Evolutionary conservation across 495 filamentous ascomycete genomes (phyloP), one percentile per base, ranked within the genome.

Genomic region (Xylaria nigripes): DNA sequence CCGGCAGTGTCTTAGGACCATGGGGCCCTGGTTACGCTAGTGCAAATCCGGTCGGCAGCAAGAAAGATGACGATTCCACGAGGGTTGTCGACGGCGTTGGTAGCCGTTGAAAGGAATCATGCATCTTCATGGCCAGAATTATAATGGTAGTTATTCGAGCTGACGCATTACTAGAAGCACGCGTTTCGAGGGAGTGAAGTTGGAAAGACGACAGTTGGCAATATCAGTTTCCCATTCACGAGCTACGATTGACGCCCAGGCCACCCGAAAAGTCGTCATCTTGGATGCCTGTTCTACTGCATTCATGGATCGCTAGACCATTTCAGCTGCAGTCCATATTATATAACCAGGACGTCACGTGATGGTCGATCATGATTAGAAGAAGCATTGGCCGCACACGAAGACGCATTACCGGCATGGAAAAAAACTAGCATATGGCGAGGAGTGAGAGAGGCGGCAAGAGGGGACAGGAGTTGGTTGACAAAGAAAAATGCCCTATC

Each of bases 1-100:
- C 62, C 9, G 56, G 61, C 32, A 58, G 62, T 2, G 65, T 64
- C 51, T 62, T 71, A n/a, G 44, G 65, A 8, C 58, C 65, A 25
- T 59, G 61, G 48, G 66, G 62, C 12, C 69, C 69, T 48, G 68
- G 63, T 58, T 76, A 77, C 49, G 68, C 68, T 16, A 64, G 63
- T 19, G 64, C 70, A 9, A 66, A 61, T 10, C 56, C 70, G 1
- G 70, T 59, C 9, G 49, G 56, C 10, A 61, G 59, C 6, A 67
- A 67, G 48, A 67, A 67, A 38, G 64, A 67, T 32, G 61, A 59
- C 44, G 48, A 54, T 27, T 50, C 61, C 9, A 57, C 59, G 5
- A 60, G 61, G 32, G 59, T 59, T 24, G 59, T 62, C 25, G 64
- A 67, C n/a, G 58, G 61, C 7, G 61, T 67, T 21, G 55, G 56